Conservation (phyloP, 2,329 filamentous ascomycete genomes). For the Xylariaceae sp. region DNA sequence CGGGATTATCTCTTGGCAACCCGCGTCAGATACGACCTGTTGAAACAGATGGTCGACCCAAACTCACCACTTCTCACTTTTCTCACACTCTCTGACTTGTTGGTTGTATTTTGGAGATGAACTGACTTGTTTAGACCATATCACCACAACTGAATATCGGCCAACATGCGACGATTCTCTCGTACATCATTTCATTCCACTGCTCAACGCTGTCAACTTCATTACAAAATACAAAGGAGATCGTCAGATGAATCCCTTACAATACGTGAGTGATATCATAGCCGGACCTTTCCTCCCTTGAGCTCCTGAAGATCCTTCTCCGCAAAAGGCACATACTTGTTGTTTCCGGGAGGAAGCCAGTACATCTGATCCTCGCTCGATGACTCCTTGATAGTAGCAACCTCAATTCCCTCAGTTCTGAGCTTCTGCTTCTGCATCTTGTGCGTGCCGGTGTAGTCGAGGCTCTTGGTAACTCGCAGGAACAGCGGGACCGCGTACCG, state of each 20-base stretch:
- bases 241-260: too few relatives aligned
- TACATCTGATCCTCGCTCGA: constrained; percentile 34
- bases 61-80: too few relatives aligned
- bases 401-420: constrained; percentile 39
- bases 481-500: constrained; percentile 43
- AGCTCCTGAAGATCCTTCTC: constrained; percentile 35
- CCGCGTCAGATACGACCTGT: too few relatives aligned
- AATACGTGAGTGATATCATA: constrained; percentile 10
- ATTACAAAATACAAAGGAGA: background rate
- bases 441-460: constrained; percentile 42
- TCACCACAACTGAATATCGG: too few relatives aligned
- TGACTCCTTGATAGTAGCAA: constrained; percentile 31
- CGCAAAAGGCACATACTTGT: constrained; percentile 35
- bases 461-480: constrained; percentile 34
- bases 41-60: too few relatives aligned
- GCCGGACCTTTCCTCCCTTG: constrained; percentile 19
- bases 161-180: too few relatives aligned
- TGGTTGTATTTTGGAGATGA: too few relatives aligned
- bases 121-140: too few relatives aligned
- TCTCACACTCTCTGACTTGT: too few relatives aligned
- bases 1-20: background rate
- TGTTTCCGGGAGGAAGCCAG: constrained; percentile 35
- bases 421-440: constrained; percentile 41
- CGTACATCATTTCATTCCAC: too few relatives aligned
- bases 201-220: background rate